Conservation (phyloP, 163 green algal genomes). For the Volvox carteri region DNA sequence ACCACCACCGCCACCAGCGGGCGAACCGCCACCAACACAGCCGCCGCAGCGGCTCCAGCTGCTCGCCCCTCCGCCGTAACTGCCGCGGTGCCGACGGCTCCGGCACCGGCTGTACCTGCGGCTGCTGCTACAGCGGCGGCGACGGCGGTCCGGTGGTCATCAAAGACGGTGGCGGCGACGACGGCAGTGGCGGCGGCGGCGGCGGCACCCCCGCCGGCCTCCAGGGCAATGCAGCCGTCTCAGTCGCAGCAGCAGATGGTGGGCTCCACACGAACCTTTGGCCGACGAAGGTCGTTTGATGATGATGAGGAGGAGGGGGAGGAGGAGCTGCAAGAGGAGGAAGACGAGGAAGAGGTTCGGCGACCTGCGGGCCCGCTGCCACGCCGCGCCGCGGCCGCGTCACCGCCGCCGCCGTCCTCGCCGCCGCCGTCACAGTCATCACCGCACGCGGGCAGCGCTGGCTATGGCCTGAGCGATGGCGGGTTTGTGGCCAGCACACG, state of each 20-base stretch:
- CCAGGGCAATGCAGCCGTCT: not conserved
- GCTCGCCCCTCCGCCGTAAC: not conserved
- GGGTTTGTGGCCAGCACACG: constrained; percentile 37
- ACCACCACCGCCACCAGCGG: not conserved
- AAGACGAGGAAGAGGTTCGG: constrained; percentile 34
- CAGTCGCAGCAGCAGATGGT: not conserved
- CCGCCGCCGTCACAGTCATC: constrained; percentile 10
- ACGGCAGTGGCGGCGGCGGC: not conserved
- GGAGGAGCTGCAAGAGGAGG: constrained; percentile 17
- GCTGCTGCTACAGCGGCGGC: not conserved
- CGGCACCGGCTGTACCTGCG: not conserved
- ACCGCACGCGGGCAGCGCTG: not conserved
- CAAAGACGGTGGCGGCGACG: not conserved
- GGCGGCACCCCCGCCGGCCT: not conserved
- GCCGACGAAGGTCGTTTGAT: constrained; percentile 5
- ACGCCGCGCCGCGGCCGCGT: not conserved
- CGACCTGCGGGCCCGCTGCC: not conserved
- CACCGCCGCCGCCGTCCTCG: not conserved
- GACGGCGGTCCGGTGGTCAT: too few relatives aligned
- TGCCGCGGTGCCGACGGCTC: not conserved
- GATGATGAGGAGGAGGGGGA: constrained; percentile 28
- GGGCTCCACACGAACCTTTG: not conserved
- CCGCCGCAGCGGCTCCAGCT: not conserved
- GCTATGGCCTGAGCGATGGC: not conserved
- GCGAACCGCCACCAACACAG: not conserved